Evolutionary conservation across 192 early-diverging fungal species (phyloP).

Genomic region (Linnemannia schmuckeri): DNA sequence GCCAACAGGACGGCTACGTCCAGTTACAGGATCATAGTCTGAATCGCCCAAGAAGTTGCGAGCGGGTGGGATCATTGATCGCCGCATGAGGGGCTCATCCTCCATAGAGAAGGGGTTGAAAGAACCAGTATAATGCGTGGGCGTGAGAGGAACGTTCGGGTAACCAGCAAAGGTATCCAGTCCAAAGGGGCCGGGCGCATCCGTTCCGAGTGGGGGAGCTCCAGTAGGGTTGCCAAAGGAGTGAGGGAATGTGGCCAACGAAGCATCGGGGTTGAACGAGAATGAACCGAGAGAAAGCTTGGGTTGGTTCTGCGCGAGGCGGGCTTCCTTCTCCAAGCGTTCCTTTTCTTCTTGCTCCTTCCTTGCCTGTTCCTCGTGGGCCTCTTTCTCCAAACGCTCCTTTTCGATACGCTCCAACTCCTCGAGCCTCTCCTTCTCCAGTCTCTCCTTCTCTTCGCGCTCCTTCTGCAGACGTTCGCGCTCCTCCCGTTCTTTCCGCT

Average conservation of each 20-base stretch:
- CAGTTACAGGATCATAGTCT: conserved; percentile 30
- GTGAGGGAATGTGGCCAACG: conserved; percentile 25
- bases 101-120: conserved; percentile 63
- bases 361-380: conserved; percentile 6
- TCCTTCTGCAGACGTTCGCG: conserved; percentile 23
- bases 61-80: conserved; percentile 27
- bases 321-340: conserved; percentile 17
- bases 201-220: neutral
- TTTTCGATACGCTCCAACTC: neutral
- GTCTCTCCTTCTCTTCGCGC: conserved; percentile 23
- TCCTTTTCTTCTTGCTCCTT: conserved; percentile 26
- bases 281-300: conserved; percentile 45
- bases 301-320: conserved; percentile 28
- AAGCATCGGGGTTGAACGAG: conserved; percentile 47
- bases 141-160: conserved; percentile 38
- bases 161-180: conserved; percentile 36
- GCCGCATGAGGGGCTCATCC: conserved; percentile 55
- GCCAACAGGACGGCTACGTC: conserved; percentile 26
- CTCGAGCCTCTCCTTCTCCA: neutral
- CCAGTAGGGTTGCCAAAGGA: conserved; percentile 1
- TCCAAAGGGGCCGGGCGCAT: conserved; percentile 22
- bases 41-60: conserved; percentile 33
- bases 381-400: conserved; percentile 21
- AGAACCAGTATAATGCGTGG: conserved; percentile 57
- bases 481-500: conserved; percentile 8